phyloP scores from a whole-genome alignment of 1,284 basidiomycete genomes.

The Sporisorium sorghi region DNA sequence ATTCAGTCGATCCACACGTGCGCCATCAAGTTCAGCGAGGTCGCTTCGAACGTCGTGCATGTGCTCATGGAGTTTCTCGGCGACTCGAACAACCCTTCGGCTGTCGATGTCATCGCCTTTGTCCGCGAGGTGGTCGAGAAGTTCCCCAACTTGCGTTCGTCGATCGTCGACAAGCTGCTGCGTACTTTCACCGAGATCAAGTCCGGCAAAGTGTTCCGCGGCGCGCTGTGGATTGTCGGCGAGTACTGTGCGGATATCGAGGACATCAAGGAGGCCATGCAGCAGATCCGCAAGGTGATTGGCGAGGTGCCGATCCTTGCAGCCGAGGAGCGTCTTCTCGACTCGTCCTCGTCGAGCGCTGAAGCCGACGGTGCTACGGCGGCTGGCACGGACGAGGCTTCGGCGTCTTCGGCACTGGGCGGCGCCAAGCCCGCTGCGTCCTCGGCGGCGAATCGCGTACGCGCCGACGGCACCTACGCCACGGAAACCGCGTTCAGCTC shows the following conservation, averaged over 20 bases:
- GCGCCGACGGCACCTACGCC: constrained; percentile 97
- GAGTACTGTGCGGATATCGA: constrained; percentile 76
- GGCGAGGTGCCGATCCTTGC: constrained; percentile 97
- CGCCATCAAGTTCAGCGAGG: constrained; percentile 97
- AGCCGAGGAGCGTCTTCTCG: constrained; percentile 69
- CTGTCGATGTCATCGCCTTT: constrained; percentile 94
- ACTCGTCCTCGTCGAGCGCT: constrained; percentile 66
- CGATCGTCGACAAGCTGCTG: constrained; percentile 88
- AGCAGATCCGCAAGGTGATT: constrained; percentile 85
- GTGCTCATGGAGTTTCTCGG: constrained; percentile 99
- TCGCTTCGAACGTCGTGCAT: constrained; percentile 94
- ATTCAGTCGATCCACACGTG: constrained; percentile 98
- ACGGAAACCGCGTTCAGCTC: constrained; percentile 91
- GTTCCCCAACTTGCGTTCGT: constrained; percentile 86
- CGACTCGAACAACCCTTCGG: constrained; percentile 93
- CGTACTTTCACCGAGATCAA: constrained; percentile 89
- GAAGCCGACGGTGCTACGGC: constrained; percentile 40
- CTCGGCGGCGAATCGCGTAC: constrained; percentile 75
- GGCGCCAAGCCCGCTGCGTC: constrained; percentile 70
- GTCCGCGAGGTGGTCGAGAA: constrained; percentile 98
- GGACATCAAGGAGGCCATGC: constrained; percentile 73
- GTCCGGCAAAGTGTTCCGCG: constrained; percentile 96
- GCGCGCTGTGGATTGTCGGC: constrained; percentile 96
- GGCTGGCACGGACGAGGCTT: constrained; percentile 36
- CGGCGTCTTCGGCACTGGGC: constrained; percentile 42